A percentile compares a stretch with the other conserved stretches of the same genome.
Evolutionary conservation across 2,329 filamentous ascomycete species (phyloP).

Genomic region (Aureobasidium sp.): DNA sequence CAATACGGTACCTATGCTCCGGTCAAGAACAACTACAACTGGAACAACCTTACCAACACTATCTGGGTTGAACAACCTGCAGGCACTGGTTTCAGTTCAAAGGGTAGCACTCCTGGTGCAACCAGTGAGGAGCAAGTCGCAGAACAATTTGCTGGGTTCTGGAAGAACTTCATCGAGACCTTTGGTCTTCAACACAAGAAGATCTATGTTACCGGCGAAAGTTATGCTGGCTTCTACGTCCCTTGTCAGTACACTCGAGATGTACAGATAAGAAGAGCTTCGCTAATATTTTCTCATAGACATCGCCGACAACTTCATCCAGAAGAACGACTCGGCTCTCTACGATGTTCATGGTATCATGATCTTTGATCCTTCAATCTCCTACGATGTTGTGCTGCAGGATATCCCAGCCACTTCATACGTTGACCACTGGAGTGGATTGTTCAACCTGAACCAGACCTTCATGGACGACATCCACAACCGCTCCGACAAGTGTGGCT

Average conservation of each 20-base stretch:
- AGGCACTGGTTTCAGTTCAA: conserved; percentile 30
- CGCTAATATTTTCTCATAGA: conserved; percentile 31
- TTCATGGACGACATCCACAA: conserved; percentile 45
- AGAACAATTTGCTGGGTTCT: conserved; percentile 41
- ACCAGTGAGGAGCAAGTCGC: conserved; percentile 39
- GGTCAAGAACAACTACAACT: background rate
- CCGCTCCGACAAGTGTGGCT: conserved; percentile 49
- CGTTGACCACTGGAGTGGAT: conserved; percentile 49
- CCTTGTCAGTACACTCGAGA: conserved; percentile 28
- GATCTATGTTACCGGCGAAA: conserved; percentile 66
- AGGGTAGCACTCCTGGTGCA: conserved; percentile 33
- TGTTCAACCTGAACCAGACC: conserved; percentile 57
- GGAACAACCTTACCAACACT: background rate
- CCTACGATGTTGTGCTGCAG: conserved; percentile 41
- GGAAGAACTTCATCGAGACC: conserved; percentile 46
- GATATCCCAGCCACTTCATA: conserved; percentile 48
- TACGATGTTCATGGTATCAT: conserved; percentile 61
- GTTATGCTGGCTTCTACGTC: conserved; percentile 52
- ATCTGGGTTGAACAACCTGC: conserved; percentile 37
- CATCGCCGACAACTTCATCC: conserved; percentile 63
- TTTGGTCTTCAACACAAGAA: conserved; percentile 45
- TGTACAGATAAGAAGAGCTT: background rate
- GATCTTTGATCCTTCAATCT: conserved; percentile 63
- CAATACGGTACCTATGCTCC: conserved; percentile 14
- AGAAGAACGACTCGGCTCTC: conserved; percentile 55